phyloP scores from a whole-genome alignment of 257 asterid species.

The Galeopsis tetrahit region DNA sequence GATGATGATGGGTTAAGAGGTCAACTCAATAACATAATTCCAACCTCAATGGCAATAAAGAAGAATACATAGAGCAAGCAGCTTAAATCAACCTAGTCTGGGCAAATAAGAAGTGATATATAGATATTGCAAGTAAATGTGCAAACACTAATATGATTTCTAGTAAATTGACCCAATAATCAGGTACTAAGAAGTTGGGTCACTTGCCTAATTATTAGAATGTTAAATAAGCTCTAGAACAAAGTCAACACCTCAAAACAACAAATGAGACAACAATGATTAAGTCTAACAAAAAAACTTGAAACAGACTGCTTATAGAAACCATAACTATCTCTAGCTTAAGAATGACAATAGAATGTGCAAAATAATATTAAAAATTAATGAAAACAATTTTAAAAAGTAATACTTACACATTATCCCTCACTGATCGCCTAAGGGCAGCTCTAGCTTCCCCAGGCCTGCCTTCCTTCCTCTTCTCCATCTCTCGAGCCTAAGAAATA shows the following conservation, averaged over 20 bases:
- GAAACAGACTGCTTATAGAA: background rate
- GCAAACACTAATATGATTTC: conserved; percentile 3
- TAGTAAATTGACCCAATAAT: background rate
- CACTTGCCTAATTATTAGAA: background rate
- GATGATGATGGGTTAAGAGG: background rate
- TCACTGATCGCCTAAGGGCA: conserved; percentile 91
- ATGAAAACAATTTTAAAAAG: background rate
- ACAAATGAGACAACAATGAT: background rate
- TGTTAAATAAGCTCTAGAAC: background rate
- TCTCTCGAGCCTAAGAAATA: conserved; percentile 84
- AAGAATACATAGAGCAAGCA: conserved; percentile 1
- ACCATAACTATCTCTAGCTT: conserved; percentile 7
- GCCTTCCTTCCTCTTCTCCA: conserved; percentile 96
- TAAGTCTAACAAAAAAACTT: background rate
- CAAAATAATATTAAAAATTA: background rate
- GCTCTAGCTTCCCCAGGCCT: conserved; percentile 98
- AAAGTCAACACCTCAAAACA: background rate
- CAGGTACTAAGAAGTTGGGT: background rate
- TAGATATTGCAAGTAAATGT: background rate
- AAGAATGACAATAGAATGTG: background rate
- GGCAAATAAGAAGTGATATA: background rate
- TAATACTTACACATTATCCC: conserved; percentile 83
- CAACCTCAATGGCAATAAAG: background rate
- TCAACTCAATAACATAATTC: background rate
- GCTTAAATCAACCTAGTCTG: background rate